Percentiles rank a stretch among this genome's conserved stretches.
These are phyloP conservation scores for Salix brachista DNA, from an alignment of 345 rosid genomes.

Conservation along the genomic window DNA sequence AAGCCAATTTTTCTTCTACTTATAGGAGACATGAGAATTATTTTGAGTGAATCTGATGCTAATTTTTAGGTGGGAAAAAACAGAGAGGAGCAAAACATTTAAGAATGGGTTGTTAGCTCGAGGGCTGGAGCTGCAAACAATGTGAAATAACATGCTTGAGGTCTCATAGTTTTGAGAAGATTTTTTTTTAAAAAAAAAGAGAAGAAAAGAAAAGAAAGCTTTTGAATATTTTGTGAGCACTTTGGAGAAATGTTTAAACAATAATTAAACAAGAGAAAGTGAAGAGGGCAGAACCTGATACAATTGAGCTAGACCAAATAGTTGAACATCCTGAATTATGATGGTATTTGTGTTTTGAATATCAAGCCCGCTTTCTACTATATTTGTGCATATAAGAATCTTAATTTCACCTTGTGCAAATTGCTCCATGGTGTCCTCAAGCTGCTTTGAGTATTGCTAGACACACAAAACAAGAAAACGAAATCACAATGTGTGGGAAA, in stretches of 20 bases:
- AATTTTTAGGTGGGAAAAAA: not conserved
- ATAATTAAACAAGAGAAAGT: constrained; percentile 7
- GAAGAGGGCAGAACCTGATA: constrained; percentile 61
- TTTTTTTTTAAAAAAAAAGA: not conserved
- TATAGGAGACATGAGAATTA: not conserved
- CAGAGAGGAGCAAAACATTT: not conserved
- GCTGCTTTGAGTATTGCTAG: constrained; percentile 84
- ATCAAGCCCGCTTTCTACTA: constrained; percentile 96
- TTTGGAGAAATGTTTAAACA: not conserved
- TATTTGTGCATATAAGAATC: constrained; percentile 85
- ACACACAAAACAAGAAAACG: constrained; percentile 22
- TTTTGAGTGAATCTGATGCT: not conserved
- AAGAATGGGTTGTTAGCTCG: not conserved
- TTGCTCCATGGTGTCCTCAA: constrained; percentile 92
- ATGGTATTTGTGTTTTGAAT: constrained; percentile 96
- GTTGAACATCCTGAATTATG: constrained; percentile 92
- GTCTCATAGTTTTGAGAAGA: not conserved
- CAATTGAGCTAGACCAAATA: constrained; percentile 88
- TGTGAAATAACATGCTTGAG: not conserved
- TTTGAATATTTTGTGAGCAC: not conserved
- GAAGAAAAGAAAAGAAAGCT: not conserved
- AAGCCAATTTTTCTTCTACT: not conserved
- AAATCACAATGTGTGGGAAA: constrained; percentile 3
- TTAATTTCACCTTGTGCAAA: constrained; percentile 73
- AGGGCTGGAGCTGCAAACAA: not conserved